Evolutionary conservation across 176 grass and related monocot genomes (phyloP), one percentile per base, ranked within the genome.

Genomic region (Oryza rufipogon): DNA sequence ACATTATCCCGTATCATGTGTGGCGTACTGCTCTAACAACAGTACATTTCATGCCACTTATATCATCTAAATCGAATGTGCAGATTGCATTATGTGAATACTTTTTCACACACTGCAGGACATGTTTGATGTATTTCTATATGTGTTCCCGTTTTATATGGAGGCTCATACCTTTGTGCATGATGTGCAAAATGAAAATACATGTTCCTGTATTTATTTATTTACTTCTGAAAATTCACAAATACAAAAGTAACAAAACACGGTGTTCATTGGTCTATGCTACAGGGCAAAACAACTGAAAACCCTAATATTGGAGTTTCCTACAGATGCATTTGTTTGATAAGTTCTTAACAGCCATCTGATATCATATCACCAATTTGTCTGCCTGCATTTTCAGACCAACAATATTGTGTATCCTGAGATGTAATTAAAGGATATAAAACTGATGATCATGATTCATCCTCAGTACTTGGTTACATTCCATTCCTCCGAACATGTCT

Each of bases 231-330:
- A 16, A 52, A 52, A 1, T 52, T 16, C 16, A 17, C 13, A 52
- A 16, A 52, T 52, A 52, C 14, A 14, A 49, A 49, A 49, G 15
- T 52, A 52, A 52, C 49, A 52, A 16, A 16, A 16, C 12, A 80
- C 73, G 7, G 7, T 17, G 44, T 26, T 74, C 64, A 30, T 68
- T 23, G 19, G 25, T 70, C 36, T 86, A 11, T 66, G 66, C 54
- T 83, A 76, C 16, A 83, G 30, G 23, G 10, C 3, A 44, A 88
- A 68, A 68, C 11, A 73, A 66, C 22, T 66, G 15, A 51, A 74
- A 52, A 14, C 19, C 68, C 23, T 66, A 77, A 42, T 8, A 44
- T 65, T 44, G 67, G 32, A 66, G 61, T 30, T 45, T 42, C 73
- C n/a, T 52, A 28, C 16, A 81, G 34, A 52, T 78, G 23, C 65